A percentile compares a stretch with the other conserved stretches of the same genome.
Conservation (phyloP, 306 rosid genomes). For the Malus orientalis region DNA sequence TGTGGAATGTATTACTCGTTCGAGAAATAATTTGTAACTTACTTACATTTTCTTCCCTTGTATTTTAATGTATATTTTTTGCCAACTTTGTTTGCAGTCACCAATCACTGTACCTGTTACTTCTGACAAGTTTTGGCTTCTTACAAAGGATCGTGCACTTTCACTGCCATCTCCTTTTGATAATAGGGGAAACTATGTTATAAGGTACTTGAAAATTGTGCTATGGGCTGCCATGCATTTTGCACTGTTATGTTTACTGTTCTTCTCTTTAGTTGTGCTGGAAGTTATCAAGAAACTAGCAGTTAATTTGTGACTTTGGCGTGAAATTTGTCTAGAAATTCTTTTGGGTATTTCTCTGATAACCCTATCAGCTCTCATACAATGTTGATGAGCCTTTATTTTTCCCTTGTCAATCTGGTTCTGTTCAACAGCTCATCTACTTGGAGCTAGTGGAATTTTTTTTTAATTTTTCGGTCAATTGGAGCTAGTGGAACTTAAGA, state of each 20-base stretch:
- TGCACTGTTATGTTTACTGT: neutral
- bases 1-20: neutral
- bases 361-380: neutral
- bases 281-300: conserved; percentile 3
- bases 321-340: conserved; percentile 1
- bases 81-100: conserved; percentile 47
- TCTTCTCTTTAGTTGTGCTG: neutral
- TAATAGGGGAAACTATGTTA: conserved; percentile 80
- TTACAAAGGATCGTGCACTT: conserved; percentile 67
- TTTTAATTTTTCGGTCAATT: too few relatives aligned
- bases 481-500: conserved; percentile 6
- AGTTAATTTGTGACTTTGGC: neutral
- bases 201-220: conserved; percentile 43
- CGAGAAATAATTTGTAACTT: neutral
- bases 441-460: too few relatives aligned
- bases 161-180: conserved; percentile 73
- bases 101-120: conserved; percentile 76
- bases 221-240: neutral
- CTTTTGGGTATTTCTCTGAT: neutral
- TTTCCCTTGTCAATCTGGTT: neutral
- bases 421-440: neutral
- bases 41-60: neutral
- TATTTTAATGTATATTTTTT: neutral
- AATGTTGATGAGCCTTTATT: neutral
- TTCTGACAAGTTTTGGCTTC: conserved; percentile 84